Evolutionary conservation across 305 asterid species (phyloP), one percentile per base, ranked within the genome.

Genomic region (Fraxinus platypoda): DNA sequence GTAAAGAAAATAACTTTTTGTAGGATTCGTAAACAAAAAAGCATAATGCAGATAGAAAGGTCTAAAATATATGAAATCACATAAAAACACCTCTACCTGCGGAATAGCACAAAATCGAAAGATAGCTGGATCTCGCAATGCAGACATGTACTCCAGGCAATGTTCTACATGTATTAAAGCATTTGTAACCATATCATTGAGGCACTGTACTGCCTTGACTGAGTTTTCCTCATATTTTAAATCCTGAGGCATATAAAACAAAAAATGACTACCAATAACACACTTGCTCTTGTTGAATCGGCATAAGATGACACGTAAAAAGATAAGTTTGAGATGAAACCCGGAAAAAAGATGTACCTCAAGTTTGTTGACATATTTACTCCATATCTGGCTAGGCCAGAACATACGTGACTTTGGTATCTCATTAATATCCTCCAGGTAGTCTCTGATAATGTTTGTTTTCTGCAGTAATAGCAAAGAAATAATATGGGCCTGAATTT

Each of bases 381-480:
- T 88, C 99, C 98, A 96, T 28, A 94, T 94, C 84, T 96, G 87
- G 68, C 96, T 97, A 81, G 99, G 98, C 99, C 99, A 96, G 88
- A 96, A 96, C 99, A 96, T 93, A 25, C 99, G 98, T 38, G 98
- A 91, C 87, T 93, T 96, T 73, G 99, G 99, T 82, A 96, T 88
- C 95, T 97, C 99, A 74, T 97, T 97, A 78, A 97, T 94, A 86
- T 97, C 98, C 90, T 97, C 99, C 85, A 94, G 87, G 84, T 97
- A 97, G 86, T 97, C 98, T 89, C 98, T 93, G 80, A 94, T 94
- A 82, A 94, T 94, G 87, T 94, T 93, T 80, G 96, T 89, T 91
- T 97, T 97, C 99, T 97, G 92, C 86, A 83, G 82, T 82, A 75
- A 68, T 76, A 78, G 35, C 54, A 81, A 80, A 74, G 28, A 59